Evolutionary conservation across 768 basidiomycete genomes (phyloP), one percentile per base, ranked within the genome.

Genomic region (Lactarius deliciosus): DNA sequence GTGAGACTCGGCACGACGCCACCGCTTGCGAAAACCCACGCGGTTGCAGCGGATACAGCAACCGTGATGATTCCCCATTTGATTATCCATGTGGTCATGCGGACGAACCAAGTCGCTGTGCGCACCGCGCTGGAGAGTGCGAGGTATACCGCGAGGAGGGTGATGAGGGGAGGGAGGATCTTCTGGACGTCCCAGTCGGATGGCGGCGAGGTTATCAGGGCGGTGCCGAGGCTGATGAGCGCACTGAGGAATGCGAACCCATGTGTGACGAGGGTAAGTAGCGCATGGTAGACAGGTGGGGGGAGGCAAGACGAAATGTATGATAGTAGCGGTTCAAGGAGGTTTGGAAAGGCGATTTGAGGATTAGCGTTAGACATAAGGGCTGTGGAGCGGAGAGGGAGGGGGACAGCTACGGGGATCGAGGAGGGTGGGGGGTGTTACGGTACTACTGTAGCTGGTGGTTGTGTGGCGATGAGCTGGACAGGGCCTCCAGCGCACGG

Each of bases 71-170:
- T 77, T 28, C 87, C 88, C 91, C 91, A 94, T 76, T 94, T 94
- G 72, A 90, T 74, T 72, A 91, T 82, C 81, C 84, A 91, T 69
- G 91, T 75, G 32, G 77, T 79, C 40, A 84, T 85, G 66, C 89
- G 83, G 69, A 92, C 76, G 71, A 89, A 80, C 87, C 89, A 92
- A 28, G 81, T 82, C 15, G 91, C 87, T 5, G 92, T 92, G 66
- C 90, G 88, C 77, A 92, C 92, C 61, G 92, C 76, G 74, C 86
- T 90, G 50, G 87, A 68, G n/a, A 94, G 79, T 4, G 90, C 89
- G 66, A 92, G 81, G 76, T 93, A 94, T 22, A 90, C 87, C 5
- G 83, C 81, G 60, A 92, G 75, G 36, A 93, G 75, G 66, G 84
- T 88, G 72, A 94, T 84, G 73, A 92, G 76, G 0, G 91, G 91